Evolutionary conservation across 345 rosid species (phyloP).

Genomic region (Syzygium grande): DNA sequence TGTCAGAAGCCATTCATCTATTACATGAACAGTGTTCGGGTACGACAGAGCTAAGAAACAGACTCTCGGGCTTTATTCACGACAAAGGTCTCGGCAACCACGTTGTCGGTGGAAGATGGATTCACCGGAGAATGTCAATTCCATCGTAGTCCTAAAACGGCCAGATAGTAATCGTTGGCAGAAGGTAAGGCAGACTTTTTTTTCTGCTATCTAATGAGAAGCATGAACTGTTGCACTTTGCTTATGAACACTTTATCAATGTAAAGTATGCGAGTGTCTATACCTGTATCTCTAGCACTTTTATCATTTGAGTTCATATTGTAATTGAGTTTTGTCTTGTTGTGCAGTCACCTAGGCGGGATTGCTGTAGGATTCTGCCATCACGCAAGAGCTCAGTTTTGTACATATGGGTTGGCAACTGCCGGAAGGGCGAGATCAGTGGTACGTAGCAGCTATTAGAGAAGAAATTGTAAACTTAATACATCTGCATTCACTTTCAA

Average conservation of each 20-base stretch:
- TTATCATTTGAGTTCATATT: neutral
- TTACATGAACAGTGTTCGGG: constrained; percentile 41
- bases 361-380: constrained; percentile 74
- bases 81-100: constrained; percentile 27
- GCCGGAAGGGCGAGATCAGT: constrained; percentile 54
- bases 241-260: neutral
- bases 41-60: constrained; percentile 43
- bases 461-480: neutral
- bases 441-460: constrained; percentile 8
- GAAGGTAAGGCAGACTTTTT: constrained; percentile 27
- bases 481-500: neutral
- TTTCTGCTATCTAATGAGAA: neutral
- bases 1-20: constrained; percentile 66
- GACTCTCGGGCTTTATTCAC: constrained; percentile 43
- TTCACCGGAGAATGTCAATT: constrained; percentile 45
- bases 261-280: neutral
- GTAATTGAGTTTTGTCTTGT: neutral
- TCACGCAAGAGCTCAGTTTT: constrained; percentile 35
- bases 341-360: constrained; percentile 16
- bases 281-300: neutral
- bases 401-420: constrained; percentile 66
- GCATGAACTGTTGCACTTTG: neutral
- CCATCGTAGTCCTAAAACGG: constrained; percentile 53
- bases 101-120: constrained; percentile 61
- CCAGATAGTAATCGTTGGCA: constrained; percentile 65